Evolutionary conservation across 2,329 filamentous ascomycete species (phyloP), one percentile per base, ranked within the genome.

Genomic region (Thielaviopsis cerberus): DNA sequence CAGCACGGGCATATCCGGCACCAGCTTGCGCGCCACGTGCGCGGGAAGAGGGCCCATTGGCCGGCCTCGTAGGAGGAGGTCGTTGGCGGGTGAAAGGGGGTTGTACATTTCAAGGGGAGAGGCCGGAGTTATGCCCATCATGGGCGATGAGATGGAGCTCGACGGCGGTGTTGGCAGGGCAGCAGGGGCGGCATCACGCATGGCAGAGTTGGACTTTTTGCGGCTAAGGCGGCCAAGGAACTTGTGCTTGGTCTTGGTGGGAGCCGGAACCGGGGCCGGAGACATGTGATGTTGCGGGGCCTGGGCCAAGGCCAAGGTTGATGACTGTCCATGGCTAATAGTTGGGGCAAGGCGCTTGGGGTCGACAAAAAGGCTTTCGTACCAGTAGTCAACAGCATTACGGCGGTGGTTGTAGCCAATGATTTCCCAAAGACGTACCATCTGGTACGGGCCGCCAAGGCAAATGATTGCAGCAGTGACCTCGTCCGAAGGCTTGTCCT

Each of bases 341-440:
- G 41, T 20, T 25, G 53, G 59, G 23, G 34, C 41, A 15, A 63
- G 60, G 8, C 75, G 75, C 60, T 71, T 75, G 1, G 51, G 54
- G n/a, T 59, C 54, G 10, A 48, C 37, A 15, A 72, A 71, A 8
- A 83, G 67, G 20, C 70, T 72, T 48, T 73, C 72, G 65, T 77
- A 81, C 80, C 80, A 84, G 4, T 65, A 69, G 63, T 84, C 81
- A 17, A 84, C 80, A 1, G 77, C 76, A 22, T 72, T 72, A 59
- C 80, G 73, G 30, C 81, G 73, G 55, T 71, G 72, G 64, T 81
- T 83, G 67, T 84, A 84, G 1, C 80, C 79, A 64, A 82, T 82
- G 45, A 81, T 79, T 64, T 83, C 79, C 81, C 81, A 84, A 37
- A 84, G 74, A 51, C 76, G 72, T 63, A 83, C 78, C 1, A 82